Conservation (phyloP, 495 filamentous ascomycete genomes). For the Sporormia fimetaria region DNA sequence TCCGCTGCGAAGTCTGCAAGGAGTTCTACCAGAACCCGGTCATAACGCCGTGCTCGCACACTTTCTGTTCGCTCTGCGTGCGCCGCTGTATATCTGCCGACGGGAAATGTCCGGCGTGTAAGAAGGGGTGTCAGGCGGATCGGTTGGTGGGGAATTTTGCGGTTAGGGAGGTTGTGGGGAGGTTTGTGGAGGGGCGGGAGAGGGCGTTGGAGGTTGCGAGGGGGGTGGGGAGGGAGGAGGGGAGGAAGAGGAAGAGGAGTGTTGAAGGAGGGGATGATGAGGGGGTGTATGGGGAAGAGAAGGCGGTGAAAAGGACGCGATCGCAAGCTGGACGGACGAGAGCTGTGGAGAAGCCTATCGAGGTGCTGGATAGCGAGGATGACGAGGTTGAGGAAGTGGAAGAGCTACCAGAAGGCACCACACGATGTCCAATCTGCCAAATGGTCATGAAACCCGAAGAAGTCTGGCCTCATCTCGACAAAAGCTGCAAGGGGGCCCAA, state of each 20-base stretch:
- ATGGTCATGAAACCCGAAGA: constrained; percentile 60
- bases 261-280: too few relatives aligned
- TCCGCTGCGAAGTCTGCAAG: constrained; percentile 95
- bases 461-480: constrained; percentile 73
- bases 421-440: constrained; percentile 71
- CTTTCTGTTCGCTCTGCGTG: constrained; percentile 94
- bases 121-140: constrained; percentile 62
- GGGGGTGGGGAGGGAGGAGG: constrained; percentile 31
- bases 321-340: constrained; percentile 29
- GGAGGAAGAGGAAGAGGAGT: constrained; percentile 47
- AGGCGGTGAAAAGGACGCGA: constrained; percentile 24
- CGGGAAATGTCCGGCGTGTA: constrained; percentile 77
- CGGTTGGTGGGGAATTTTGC: constrained; percentile 75
- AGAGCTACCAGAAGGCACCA: constrained; percentile 41
- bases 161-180: constrained; percentile 71
- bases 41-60: constrained; percentile 88
- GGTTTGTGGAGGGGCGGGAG: constrained; percentile 55
- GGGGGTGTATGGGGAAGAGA: constrained; percentile 37
- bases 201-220: constrained; percentile 50
- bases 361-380: constrained; percentile 22
- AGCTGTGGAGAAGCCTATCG: constrained; percentile 26
- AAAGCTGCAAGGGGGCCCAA: constrained; percentile 34
- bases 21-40: constrained; percentile 91
- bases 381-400: constrained; percentile 42
- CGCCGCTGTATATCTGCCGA: constrained; percentile 69